Percentiles rank a stretch among this genome's conserved stretches.
Evolutionary conservation across 164 flowering plant genomes (phyloP).

Genomic region (Magnolia sinica): DNA sequence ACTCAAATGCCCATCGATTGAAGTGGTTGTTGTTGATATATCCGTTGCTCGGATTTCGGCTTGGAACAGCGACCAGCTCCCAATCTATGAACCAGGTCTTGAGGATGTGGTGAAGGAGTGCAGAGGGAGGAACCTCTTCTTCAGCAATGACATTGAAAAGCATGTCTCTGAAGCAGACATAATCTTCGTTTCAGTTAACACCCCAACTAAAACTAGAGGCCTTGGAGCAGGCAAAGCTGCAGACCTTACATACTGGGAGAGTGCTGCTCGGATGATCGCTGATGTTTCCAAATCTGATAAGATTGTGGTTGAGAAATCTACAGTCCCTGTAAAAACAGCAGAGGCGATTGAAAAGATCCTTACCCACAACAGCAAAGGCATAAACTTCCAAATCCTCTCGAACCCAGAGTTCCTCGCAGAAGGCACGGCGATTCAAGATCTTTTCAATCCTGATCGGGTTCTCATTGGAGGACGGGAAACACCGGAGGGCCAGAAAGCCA

Average conservation of each 20-base stretch:
- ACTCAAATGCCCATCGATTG: constrained; percentile 72
- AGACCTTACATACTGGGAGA: constrained; percentile 93
- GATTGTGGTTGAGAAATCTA: constrained; percentile 90
- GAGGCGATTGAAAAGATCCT: constrained; percentile 89
- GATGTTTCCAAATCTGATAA: constrained; percentile 85
- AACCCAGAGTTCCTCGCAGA: constrained; percentile 93
- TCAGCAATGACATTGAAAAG: constrained; percentile 88
- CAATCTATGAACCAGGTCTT: constrained; percentile 87
- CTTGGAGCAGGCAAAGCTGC: constrained; percentile 96
- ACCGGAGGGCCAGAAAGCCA: constrained; percentile 76
- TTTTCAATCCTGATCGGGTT: constrained; percentile 73
- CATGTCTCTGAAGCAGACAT: constrained; percentile 84
- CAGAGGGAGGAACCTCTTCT: constrained; percentile 83
- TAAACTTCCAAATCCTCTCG: constrained; percentile 76
- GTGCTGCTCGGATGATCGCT: constrained; percentile 94
- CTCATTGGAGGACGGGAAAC: constrained; percentile 94
- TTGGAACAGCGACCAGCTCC: constrained; percentile 87
- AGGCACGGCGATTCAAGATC: constrained; percentile 87
- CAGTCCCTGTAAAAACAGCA: constrained; percentile 93
- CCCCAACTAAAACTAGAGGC: constrained; percentile 83
- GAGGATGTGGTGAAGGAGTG: constrained; percentile 83
- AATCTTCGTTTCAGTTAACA: constrained; percentile 86
- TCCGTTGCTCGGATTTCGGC: constrained; percentile 69
- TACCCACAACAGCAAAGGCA: constrained; percentile 84
- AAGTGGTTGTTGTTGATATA: constrained; percentile 86